Evolutionary conservation across 768 basidiomycete species (phyloP).

Genomic region (Leccinellum rugosiceps): DNA sequence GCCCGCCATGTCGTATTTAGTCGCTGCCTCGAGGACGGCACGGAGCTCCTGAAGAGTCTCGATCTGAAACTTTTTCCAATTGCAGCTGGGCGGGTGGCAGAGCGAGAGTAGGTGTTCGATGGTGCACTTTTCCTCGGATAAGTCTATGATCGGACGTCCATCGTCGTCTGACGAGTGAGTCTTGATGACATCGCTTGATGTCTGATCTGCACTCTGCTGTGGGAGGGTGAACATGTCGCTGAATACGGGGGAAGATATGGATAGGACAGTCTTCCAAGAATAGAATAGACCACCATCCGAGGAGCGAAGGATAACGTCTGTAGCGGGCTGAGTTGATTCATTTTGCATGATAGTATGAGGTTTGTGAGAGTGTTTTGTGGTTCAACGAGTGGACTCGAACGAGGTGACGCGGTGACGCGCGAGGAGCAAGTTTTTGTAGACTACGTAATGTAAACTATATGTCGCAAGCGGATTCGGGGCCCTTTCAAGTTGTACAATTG

Average conservation of each 20-base stretch:
- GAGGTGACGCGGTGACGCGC: too few relatives aligned
- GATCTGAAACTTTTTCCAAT: neutral
- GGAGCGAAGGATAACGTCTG: conserved; percentile 15
- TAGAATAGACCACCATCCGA: conserved; percentile 5
- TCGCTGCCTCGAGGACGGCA: conserved; percentile 6
- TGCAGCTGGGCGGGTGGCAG: conserved; percentile 5
- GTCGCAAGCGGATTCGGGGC: too few relatives aligned
- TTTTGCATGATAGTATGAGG: conserved; percentile 19
- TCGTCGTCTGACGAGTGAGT: neutral
- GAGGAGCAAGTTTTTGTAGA: too few relatives aligned
- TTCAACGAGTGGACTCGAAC: too few relatives aligned
- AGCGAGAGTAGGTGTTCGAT: conserved; percentile 8
- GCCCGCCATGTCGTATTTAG: conserved; percentile 18
- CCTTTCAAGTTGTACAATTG: too few relatives aligned
- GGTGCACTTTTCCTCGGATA: conserved; percentile 9
- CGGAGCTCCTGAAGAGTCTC: neutral
- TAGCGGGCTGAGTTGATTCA: neutral
- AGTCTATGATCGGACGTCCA: conserved; percentile 4
- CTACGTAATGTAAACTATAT: too few relatives aligned
- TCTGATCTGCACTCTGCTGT: neutral
- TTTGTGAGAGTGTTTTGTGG: neutral
- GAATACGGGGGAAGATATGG: conserved; percentile 15
- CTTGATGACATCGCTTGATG: neutral
- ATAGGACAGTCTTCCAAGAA: conserved; percentile 8
- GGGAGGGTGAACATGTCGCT: conserved; percentile 14